These are phyloP conservation scores for Colletotrichum brevisporum DNA, from an alignment of 2,329 filamentous ascomycete species.

Conservation along the genomic window DNA sequence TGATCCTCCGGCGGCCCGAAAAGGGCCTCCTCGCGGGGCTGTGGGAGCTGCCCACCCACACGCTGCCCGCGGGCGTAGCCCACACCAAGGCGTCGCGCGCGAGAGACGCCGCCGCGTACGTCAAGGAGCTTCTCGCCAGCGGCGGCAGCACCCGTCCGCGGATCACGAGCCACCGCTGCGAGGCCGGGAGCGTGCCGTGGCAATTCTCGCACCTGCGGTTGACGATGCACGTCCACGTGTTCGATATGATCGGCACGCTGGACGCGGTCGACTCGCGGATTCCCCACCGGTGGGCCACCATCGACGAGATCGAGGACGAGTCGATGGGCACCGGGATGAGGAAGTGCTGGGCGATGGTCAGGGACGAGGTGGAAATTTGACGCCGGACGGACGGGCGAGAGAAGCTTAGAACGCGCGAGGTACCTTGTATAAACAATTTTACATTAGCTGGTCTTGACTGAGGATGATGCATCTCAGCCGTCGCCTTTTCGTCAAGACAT, in stretches of 20 bases:
- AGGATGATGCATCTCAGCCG: too few species aligned
- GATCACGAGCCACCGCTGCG: slow-evolving; percentile 49
- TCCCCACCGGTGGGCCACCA: slow-evolving; percentile 54
- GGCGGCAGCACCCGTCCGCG: slow-evolving; percentile 44
- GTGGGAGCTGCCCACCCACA: slow-evolving; percentile 69
- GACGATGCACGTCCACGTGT: slow-evolving; percentile 70
- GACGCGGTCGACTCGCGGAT: slow-evolving; percentile 15
- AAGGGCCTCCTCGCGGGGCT: slow-evolving; percentile 69
- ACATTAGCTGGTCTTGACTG: too few species aligned
- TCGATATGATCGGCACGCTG: slow-evolving; percentile 51
- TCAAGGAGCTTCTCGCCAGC: slow-evolving; percentile 46
- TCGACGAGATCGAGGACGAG: slow-evolving; percentile 59
- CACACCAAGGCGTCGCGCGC: slow-evolving; percentile 51
- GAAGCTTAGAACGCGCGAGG: too few species aligned
- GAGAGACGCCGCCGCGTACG: slow-evolving; percentile 53
- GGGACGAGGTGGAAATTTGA: slow-evolving; percentile 39
- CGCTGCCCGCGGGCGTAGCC: slow-evolving; percentile 48
- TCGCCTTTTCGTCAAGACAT: too few species aligned
- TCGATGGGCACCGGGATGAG: slow-evolving; percentile 73
- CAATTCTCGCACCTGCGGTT: slow-evolving; percentile 70
- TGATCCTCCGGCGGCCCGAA: slow-evolving; percentile 65
- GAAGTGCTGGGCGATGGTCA: slow-evolving; percentile 67
- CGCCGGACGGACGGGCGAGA: too few species aligned
- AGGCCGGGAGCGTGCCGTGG: slow-evolving; percentile 69
- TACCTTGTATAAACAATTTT: too few species aligned